Percentiles rank a stretch among this genome's conserved stretches.
These are phyloP conservation scores for Botrytis squamosa DNA, from an alignment of 2,329 filamentous ascomycete genomes.

Conservation along the genomic window DNA sequence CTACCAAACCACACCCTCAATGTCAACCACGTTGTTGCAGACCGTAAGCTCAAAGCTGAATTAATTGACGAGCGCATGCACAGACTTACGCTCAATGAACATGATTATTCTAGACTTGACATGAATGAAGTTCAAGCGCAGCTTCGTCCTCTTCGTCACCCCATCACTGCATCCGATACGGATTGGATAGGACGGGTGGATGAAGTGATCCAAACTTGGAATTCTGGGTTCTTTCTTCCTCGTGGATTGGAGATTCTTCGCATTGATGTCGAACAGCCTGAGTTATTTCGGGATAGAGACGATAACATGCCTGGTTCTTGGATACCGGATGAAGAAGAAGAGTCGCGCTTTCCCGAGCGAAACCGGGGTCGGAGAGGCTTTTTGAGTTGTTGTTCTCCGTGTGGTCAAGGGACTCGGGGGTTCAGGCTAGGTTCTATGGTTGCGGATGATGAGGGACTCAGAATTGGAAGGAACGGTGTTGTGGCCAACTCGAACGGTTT, in stretches of 20 bases:
- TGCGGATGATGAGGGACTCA: constrained; percentile 23
- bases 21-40: constrained; percentile 48
- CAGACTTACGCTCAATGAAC: constrained; percentile 27
- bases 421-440: constrained; percentile 23
- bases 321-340: constrained; percentile 41
- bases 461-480: constrained; percentile 23
- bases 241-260: constrained; percentile 48
- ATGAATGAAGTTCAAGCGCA: constrained; percentile 45
- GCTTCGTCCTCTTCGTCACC: constrained; percentile 40
- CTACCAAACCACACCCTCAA: constrained; percentile 49
- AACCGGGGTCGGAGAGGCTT: constrained; percentile 1
- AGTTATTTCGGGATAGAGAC: not conserved
- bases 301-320: constrained; percentile 45
- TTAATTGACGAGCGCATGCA: constrained; percentile 37
- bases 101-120: constrained; percentile 31
- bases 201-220: constrained; percentile 53
- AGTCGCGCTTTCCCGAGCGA: not conserved
- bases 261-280: constrained; percentile 37
- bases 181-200: constrained; percentile 40
- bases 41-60: constrained; percentile 51
- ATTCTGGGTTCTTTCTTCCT: constrained; percentile 54
- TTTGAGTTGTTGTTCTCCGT: constrained; percentile 1
- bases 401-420: constrained; percentile 12
- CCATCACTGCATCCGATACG: not conserved
- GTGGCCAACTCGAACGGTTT: constrained; percentile 34